These are phyloP conservation scores for Boletus coccyginus DNA, from an alignment of 768 basidiomycete species.

Conservation along the genomic window DNA sequence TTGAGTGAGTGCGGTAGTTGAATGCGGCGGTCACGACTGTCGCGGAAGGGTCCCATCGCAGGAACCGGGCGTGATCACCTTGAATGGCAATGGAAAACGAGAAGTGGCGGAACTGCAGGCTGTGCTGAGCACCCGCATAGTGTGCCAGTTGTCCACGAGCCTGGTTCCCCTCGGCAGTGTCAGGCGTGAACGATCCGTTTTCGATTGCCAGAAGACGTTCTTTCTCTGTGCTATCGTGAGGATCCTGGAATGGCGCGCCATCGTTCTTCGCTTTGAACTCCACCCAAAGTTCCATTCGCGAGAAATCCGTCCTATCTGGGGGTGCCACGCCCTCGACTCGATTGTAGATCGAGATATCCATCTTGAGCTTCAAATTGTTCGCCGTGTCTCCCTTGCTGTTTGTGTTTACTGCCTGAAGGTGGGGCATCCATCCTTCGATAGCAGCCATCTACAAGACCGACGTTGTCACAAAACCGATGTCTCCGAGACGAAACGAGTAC, in stretches of 20 bases:
- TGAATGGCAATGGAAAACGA: slow-evolving; percentile 31
- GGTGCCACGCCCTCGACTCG: too few species aligned
- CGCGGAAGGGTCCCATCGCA: slow-evolving; percentile 34
- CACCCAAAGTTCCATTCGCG: too few species aligned
- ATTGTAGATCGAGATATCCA: not conserved
- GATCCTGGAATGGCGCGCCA: not conserved
- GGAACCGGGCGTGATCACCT: slow-evolving; percentile 25
- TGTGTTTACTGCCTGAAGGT: not conserved
- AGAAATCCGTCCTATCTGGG: not conserved
- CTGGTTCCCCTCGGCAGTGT: not conserved
- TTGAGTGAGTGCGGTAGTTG: not conserved
- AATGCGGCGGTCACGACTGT: not conserved
- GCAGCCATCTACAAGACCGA: not conserved
- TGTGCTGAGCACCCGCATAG: slow-evolving; percentile 22
- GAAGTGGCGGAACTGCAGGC: slow-evolving; percentile 31
- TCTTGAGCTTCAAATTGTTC: not conserved
- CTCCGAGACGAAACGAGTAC: not conserved
- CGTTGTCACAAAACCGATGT: not conserved
- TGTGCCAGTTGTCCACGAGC: slow-evolving; percentile 22
- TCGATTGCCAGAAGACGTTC: not conserved
- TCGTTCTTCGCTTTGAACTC: not conserved
- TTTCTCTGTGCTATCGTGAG: not conserved
- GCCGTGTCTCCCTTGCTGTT: not conserved
- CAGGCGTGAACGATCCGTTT: not conserved
- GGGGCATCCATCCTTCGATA: not conserved